Percentiles rank a stretch among this genome's conserved stretches.
Evolutionary conservation across 257 asterid species (phyloP).

Genomic region (Phtheirospermum japonicum): DNA sequence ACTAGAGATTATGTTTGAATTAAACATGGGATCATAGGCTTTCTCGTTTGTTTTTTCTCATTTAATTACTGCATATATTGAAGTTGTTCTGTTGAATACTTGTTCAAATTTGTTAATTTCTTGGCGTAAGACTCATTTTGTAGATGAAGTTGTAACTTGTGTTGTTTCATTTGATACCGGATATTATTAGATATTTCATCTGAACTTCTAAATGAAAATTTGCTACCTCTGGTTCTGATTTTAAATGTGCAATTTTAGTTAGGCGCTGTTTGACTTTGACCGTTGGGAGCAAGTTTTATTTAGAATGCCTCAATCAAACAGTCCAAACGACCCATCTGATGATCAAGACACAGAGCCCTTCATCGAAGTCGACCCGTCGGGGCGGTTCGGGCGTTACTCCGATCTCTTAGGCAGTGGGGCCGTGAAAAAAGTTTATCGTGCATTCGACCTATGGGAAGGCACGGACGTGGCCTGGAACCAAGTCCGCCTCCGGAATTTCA

Average conservation of each 20-base stretch:
- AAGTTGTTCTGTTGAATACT: neutral
- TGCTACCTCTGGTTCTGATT: too few species aligned
- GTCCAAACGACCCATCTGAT: neutral
- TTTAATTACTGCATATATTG: too few species aligned
- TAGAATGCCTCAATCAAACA: conserved; percentile 26
- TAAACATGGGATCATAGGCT: neutral
- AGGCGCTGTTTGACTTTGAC: too few species aligned
- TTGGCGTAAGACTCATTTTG: neutral
- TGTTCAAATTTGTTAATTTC: neutral
- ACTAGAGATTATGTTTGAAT: too few species aligned
- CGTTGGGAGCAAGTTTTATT: too few species aligned
- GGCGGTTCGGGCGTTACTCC: conserved; percentile 41
- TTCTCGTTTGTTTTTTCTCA: neutral
- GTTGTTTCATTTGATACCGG: neutral
- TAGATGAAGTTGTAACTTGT: neutral
- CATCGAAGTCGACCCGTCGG: conserved; percentile 47
- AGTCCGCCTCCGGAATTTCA: conserved; percentile 41
- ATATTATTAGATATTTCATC: too few species aligned
- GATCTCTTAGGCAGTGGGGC: conserved; percentile 47
- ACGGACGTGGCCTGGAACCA: conserved; percentile 54
- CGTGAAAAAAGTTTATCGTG: conserved; percentile 46
- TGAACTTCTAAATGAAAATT: too few species aligned
- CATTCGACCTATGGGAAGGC: conserved; percentile 45
- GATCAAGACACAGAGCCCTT: conserved; percentile 32
- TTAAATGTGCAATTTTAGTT: too few species aligned